Evolutionary conservation across 306 rosid genomes (phyloP).

Genomic region (Urtica urens): DNA sequence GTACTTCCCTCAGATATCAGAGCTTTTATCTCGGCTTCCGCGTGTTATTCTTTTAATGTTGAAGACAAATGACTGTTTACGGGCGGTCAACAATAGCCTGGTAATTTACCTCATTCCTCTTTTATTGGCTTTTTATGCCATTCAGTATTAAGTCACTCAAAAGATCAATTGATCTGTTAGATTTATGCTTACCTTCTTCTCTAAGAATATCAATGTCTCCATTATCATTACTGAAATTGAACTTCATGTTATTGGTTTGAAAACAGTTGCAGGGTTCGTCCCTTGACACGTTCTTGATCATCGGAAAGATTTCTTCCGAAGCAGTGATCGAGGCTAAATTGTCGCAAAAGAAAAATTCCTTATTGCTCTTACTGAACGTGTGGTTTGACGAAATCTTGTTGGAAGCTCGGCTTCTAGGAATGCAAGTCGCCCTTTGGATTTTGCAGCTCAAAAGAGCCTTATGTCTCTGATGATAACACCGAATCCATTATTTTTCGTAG

Average conservation of each 20-base stretch:
- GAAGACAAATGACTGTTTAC: slow-evolving; percentile 94
- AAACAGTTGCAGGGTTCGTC: slow-evolving; percentile 82
- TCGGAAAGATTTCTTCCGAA: slow-evolving; percentile 83
- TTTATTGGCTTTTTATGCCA: not conserved
- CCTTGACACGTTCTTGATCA: slow-evolving; percentile 62
- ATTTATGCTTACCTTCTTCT: not conserved
- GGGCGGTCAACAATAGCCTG: slow-evolving; percentile 79
- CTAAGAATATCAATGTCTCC: not conserved
- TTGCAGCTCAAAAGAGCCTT: slow-evolving; percentile 38
- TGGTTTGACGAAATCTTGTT: slow-evolving; percentile 45
- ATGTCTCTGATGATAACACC: slow-evolving; percentile 16
- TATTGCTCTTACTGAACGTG: slow-evolving; percentile 36
- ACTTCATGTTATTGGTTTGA: too few relatives aligned
- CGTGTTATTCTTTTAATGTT: slow-evolving; percentile 89
- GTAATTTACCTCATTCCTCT: slow-evolving; percentile 30
- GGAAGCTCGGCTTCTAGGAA: slow-evolving; percentile 58
- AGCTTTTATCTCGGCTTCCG: slow-evolving; percentile 84
- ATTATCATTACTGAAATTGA: too few relatives aligned
- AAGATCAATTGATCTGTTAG: not conserved
- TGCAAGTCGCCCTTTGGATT: slow-evolving; percentile 72
- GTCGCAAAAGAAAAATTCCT: slow-evolving; percentile 45
- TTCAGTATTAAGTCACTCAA: not conserved
- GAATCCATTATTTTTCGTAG: too few relatives aligned
- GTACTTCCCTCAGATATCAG: slow-evolving; percentile 80
- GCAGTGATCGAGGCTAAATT: slow-evolving; percentile 68